Conservation (phyloP, 257 asterid genomes). For the Gentiana straminea region DNA sequence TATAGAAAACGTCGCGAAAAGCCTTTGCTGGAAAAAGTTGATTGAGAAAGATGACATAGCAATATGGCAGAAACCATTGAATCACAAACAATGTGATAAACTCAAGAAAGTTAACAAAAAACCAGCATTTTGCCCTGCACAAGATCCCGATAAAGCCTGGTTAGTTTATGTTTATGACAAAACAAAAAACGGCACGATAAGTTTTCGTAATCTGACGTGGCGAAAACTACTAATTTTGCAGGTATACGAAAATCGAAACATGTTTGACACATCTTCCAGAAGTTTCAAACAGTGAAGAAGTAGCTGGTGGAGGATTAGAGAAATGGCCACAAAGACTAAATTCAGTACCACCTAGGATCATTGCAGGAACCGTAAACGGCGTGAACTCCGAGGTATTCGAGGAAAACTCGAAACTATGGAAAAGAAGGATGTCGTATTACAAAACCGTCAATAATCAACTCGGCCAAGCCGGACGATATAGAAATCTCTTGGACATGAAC, state of each 20-base stretch:
- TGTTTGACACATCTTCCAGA: constrained; percentile 74
- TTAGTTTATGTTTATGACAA: constrained; percentile 12
- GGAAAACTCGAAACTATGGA: constrained; percentile 52
- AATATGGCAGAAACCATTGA: constrained; percentile 72
- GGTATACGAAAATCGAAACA: constrained; percentile 61
- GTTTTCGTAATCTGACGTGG: too few relatives aligned
- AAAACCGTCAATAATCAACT: constrained; percentile 54
- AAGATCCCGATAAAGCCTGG: constrained; percentile 68
- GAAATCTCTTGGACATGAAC: constrained; percentile 77
- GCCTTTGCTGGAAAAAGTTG: constrained; percentile 80
- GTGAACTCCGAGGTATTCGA: constrained; percentile 26
- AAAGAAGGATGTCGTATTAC: constrained; percentile 54
- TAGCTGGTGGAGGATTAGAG: constrained; percentile 57
- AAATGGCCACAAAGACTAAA: constrained; percentile 66
- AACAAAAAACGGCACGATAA: neutral
- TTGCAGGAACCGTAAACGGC: constrained; percentile 38
- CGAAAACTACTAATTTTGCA: constrained; percentile 2
- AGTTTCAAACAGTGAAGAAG: constrained; percentile 31
- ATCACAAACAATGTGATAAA: constrained; percentile 43
- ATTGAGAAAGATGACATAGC: constrained; percentile 71
- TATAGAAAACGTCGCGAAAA: constrained; percentile 51
- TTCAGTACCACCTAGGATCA: constrained; percentile 63
- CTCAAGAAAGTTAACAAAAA: constrained; percentile 11
- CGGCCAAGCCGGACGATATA: constrained; percentile 49
- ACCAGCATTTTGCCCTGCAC: constrained; percentile 41